These are phyloP conservation scores for Sclerotinia borealis DNA, from an alignment of 2,329 filamentous ascomycete genomes.

Conservation along the genomic window DNA sequence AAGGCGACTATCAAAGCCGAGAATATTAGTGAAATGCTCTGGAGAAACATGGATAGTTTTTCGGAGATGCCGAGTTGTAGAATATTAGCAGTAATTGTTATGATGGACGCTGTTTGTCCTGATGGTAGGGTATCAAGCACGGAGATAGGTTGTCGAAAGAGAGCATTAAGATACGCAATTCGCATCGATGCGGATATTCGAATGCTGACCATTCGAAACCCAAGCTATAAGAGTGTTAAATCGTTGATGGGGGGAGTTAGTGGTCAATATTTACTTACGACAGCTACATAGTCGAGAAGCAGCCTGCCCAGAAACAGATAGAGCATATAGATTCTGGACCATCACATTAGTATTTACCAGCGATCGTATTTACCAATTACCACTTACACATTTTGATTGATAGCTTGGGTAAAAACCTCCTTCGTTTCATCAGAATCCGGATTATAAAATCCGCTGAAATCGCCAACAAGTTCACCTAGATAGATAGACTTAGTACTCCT, in stretches of 20 bases:
- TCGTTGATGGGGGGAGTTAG: not conserved
- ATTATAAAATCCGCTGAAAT: slow-evolving; percentile 44
- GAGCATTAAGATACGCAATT: slow-evolving; percentile 55
- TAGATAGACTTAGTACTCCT: not conserved
- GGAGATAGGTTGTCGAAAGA: slow-evolving; percentile 60
- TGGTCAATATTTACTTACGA: slow-evolving; percentile 34
- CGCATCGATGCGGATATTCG: slow-evolving; percentile 54
- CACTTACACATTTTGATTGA: slow-evolving; percentile 37
- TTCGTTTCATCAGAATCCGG: slow-evolving; percentile 37
- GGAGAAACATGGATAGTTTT: slow-evolving; percentile 52
- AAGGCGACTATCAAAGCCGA: slow-evolving; percentile 49
- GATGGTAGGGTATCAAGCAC: slow-evolving; percentile 61
- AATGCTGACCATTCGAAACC: slow-evolving; percentile 55
- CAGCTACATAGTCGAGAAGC: slow-evolving; percentile 47
- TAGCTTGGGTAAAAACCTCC: slow-evolving; percentile 43
- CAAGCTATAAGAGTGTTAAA: slow-evolving; percentile 20
- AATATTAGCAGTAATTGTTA: slow-evolving; percentile 59
- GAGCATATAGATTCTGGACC: slow-evolving; percentile 46
- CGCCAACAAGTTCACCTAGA: slow-evolving; percentile 34
- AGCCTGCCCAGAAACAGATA: slow-evolving; percentile 53
- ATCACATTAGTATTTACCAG: slow-evolving; percentile 26
- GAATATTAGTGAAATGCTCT: slow-evolving; percentile 48
- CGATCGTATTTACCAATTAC: slow-evolving; percentile 12
- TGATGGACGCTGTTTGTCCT: slow-evolving; percentile 55
- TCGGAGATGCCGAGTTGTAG: slow-evolving; percentile 58